Percentiles rank a stretch among this genome's conserved stretches.
These are phyloP conservation scores for Coemansia sp. DNA, from an alignment of 192 early-diverging fungal genomes.

Conservation along the genomic window DNA sequence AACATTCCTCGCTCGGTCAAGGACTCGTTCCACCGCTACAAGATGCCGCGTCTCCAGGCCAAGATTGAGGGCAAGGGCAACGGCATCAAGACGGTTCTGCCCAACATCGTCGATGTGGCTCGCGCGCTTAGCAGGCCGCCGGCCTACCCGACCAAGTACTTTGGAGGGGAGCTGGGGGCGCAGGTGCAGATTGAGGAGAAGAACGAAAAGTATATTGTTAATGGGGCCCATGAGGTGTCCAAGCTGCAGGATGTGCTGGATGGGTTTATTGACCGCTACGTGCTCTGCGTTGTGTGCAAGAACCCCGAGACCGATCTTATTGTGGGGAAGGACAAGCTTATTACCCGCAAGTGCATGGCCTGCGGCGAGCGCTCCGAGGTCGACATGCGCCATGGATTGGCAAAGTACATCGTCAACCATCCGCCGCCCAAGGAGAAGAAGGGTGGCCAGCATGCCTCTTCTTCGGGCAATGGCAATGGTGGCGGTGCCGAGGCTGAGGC, in stretches of 20 bases:
- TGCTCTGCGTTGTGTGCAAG: constrained; percentile 86
- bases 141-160: constrained; percentile 85
- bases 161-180: constrained; percentile 95
- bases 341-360: constrained; percentile 82
- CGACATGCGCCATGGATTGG: constrained; percentile 86
- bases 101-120: constrained; percentile 94
- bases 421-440: constrained; percentile 65
- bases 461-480: constrained; percentile 45
- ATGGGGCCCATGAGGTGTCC: constrained; percentile 87
- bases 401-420: constrained; percentile 90
- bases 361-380: constrained; percentile 81
- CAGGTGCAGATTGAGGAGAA: constrained; percentile 88
- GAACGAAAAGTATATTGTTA: constrained; percentile 91
- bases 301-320: constrained; percentile 96
- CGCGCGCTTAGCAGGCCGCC: constrained; percentile 85
- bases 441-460: constrained; percentile 56
- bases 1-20: constrained; percentile 89
- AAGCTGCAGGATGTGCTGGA: constrained; percentile 83
- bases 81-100: constrained; percentile 98
- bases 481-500: constrained; percentile 44
- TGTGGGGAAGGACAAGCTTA: constrained; percentile 61
- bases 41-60: constrained; percentile 88
- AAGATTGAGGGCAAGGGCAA: constrained; percentile 98
- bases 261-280: constrained; percentile 92
- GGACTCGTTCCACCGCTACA: constrained; percentile 98